phyloP scores from a whole-genome alignment of 495 filamentous ascomycete genomes.

The Talaromyces wortmannii region DNA sequence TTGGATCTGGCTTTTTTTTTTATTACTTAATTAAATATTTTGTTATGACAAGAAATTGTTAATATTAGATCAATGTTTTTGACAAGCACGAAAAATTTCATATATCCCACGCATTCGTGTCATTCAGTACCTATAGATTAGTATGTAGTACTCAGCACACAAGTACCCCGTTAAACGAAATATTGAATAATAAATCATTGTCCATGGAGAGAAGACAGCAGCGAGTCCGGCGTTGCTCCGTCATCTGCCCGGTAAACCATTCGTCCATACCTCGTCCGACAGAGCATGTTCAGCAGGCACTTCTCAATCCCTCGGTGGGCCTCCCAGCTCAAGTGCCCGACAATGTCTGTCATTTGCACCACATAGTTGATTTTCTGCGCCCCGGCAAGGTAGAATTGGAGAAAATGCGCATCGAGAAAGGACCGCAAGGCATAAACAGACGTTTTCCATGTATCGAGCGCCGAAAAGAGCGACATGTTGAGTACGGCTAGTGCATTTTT shows the following conservation, averaged over 20 bases:
- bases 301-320: conserved; percentile 18
- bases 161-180: too few species aligned
- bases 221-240: conserved; percentile 18
- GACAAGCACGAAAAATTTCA: too few species aligned
- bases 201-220: conserved; percentile 18
- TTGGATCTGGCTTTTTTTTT: too few species aligned
- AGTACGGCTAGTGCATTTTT: conserved; percentile 3
- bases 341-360: conserved; percentile 12
- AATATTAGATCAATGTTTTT: too few species aligned
- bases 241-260: conserved; percentile 9
- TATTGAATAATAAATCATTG: conserved; percentile 1
- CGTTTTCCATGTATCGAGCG: conserved; percentile 6
- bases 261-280: conserved; percentile 4
- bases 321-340: conserved; percentile 15
- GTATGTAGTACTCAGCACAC: too few species aligned
- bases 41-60: too few species aligned
- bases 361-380: conserved; percentile 13
- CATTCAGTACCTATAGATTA: too few species aligned
- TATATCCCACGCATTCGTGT: too few species aligned
- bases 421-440: conserved; percentile 13
- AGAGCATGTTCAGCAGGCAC: conserved; percentile 22
- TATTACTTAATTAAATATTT: too few species aligned
- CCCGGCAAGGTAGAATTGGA: conserved; percentile 2
- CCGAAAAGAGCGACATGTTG: conserved; percentile 7
- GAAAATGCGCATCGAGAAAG: conserved; percentile 11